Evolutionary conservation across 495 filamentous ascomycete species (phyloP).

Genomic region (Pseudomonodictys pantanalensis): DNA sequence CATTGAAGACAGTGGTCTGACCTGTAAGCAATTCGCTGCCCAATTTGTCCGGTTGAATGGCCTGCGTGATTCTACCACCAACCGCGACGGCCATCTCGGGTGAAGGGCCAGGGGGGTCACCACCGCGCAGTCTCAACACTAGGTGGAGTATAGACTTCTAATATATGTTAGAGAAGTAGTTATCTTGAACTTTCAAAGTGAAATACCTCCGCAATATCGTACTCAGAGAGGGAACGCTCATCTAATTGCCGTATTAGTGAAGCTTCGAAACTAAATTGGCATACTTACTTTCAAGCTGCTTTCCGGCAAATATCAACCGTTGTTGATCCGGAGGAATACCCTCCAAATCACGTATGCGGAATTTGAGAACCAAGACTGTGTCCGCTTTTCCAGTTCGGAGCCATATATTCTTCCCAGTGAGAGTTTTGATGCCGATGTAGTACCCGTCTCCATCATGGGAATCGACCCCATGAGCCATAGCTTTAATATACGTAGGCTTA

Average conservation of each 20-base stretch:
- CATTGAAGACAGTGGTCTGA: conserved; percentile 26
- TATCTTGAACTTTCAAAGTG: not conserved
- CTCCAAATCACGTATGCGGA: conserved; percentile 72
- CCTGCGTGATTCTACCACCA: conserved; percentile 34
- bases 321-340: conserved; percentile 98
- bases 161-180: conserved; percentile 69
- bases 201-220: conserved; percentile 43
- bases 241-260: conserved; percentile 45
- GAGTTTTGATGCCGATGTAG: not conserved
- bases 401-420: conserved; percentile 5
- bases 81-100: conserved; percentile 31
- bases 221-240: conserved; percentile 93
- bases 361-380: conserved; percentile 1
- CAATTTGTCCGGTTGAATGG: conserved; percentile 23
- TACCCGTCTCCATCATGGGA: not conserved
- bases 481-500: not conserved
- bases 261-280: not conserved
- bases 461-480: not conserved
- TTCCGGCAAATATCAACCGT: conserved; percentile 94
- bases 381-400: not conserved
- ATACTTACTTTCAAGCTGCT: conserved; percentile 77
- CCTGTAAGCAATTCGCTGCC: conserved; percentile 18
- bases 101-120: conserved; percentile 33
- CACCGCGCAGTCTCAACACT: conserved; percentile 91
- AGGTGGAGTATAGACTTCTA: conserved; percentile 98